A percentile compares a stretch with the other conserved stretches of the same genome.
Evolutionary conservation across 176 grass and related monocot genomes (phyloP).

Genomic region (Poa pratensis): DNA sequence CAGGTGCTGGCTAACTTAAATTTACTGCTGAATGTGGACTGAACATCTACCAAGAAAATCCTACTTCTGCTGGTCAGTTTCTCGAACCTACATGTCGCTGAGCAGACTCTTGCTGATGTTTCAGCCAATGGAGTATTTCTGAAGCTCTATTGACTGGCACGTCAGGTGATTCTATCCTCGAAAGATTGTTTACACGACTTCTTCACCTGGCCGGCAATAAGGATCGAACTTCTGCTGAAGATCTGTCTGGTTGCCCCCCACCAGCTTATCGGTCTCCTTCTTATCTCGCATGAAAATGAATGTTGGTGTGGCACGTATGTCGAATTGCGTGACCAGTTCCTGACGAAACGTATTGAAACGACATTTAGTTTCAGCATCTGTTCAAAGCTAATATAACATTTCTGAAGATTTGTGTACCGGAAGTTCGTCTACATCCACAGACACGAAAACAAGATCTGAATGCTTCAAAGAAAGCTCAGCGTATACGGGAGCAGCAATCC

Average conservation of each 20-base stretch:
- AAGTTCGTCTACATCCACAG: slow-evolving; percentile 75
- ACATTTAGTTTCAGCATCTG: background rate
- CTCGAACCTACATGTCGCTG: slow-evolving; percentile 38
- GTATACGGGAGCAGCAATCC: slow-evolving; percentile 55
- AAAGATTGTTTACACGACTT: background rate
- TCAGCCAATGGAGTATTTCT: slow-evolving; percentile 28
- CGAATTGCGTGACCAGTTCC: slow-evolving; percentile 64
- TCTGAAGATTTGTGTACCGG: slow-evolving; percentile 38
- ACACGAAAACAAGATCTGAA: slow-evolving; percentile 61
- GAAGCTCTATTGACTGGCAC: slow-evolving; percentile 40
- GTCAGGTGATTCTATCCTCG: background rate
- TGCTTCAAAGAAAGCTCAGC: slow-evolving; percentile 64
- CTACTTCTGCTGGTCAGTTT: slow-evolving; percentile 48
- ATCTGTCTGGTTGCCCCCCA: slow-evolving; percentile 62
- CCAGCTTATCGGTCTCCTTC: slow-evolving; percentile 63
- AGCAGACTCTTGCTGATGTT: slow-evolving; percentile 9
- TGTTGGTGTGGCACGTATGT: slow-evolving; percentile 73
- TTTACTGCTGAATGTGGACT: slow-evolving; percentile 42
- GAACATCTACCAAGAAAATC: slow-evolving; percentile 48
- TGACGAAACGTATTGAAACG: background rate
- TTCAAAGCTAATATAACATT: background rate
- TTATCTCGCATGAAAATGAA: slow-evolving; percentile 74
- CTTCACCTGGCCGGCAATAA: slow-evolving; percentile 10
- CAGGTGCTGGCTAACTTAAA: slow-evolving; percentile 49
- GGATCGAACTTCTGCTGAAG: slow-evolving; percentile 66